Evolutionary conservation across 2,329 filamentous ascomycete species (phyloP).

Genomic region (Hawksworthiomyces lignivorus): DNA sequence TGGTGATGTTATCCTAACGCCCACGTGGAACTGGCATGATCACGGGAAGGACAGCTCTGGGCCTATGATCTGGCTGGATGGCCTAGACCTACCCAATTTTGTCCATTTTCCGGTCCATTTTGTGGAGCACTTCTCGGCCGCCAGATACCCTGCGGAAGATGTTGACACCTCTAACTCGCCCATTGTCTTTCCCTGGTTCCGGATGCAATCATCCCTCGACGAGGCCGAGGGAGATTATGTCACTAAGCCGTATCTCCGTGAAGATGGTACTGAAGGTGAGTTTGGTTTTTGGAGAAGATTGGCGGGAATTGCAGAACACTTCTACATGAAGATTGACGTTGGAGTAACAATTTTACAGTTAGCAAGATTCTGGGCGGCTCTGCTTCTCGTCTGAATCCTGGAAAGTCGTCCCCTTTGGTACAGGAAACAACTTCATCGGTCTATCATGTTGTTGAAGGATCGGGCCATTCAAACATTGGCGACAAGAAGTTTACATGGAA

Average conservation of each 20-base stretch:
- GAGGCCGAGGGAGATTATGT: constrained; percentile 19
- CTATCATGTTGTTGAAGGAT: constrained; percentile 44
- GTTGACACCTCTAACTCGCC: constrained; percentile 31
- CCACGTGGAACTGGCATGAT: constrained; percentile 49
- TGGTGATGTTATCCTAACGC: constrained; percentile 47
- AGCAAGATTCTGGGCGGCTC: constrained; percentile 38
- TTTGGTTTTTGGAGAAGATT: too few species aligned
- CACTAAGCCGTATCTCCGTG: constrained; percentile 24
- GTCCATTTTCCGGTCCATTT: constrained; percentile 44
- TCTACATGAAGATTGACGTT: too few species aligned
- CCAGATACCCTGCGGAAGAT: constrained; percentile 25
- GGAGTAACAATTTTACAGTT: constrained; percentile 23
- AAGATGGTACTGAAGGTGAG: constrained; percentile 24
- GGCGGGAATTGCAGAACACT: too few species aligned
- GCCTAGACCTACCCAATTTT: constrained; percentile 43
- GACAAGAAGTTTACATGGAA: constrained; percentile 34
- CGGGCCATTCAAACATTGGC: constrained; percentile 32
- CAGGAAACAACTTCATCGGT: constrained; percentile 45
- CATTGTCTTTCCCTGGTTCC: constrained; percentile 41
- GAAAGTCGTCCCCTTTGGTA: constrained; percentile 26
- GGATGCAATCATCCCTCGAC: constrained; percentile 37
- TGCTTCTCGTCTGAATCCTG: constrained; percentile 35
- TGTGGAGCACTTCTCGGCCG: constrained; percentile 36
- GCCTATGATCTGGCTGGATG: constrained; percentile 51
- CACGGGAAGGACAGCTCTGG: constrained; percentile 45